Base-by-base conservation (phyloP, 2,329 filamentous ascomycete species). In the Venturia oleaginea region DNA sequence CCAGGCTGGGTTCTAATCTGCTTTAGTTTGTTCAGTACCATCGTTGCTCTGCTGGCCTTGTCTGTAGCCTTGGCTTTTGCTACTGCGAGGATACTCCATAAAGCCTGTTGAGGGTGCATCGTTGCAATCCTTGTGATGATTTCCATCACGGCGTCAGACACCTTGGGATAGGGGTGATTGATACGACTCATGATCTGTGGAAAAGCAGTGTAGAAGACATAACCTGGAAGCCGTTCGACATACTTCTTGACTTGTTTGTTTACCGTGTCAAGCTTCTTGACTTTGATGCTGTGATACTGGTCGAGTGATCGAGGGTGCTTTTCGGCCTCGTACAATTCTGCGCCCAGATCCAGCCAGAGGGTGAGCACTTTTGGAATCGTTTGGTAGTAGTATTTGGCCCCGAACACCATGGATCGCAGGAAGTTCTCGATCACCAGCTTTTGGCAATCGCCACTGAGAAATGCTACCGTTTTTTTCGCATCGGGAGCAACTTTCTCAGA, bases 181-280 rank as follows among this genome's bases (percentile, higher is more conserved):
- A 99, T 97, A 38, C 94, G 87, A n/a, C 93, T 94, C 65, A 99
- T 90, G 67, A 99, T 89, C 75, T 99, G 94, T 5, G 94, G 90
- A 51, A 99, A 80, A 6, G 93, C 86, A 1, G 88, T 89, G 72
- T 92, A 93, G 74, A 91, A 92, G 38, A 91, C 84, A 70, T 89
- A 92, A 0, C 88, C 84, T 2, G 90, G 89, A 66, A 92, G 80
- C 5, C 86, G 82, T 27, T 81, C 76, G 22, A 65, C 67, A 73
- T 96, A 92, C 75, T 93, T 95, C 73, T 86, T 85, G 67, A 97
- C 78, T 68, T 92, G 88, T 27, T 80, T 78, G 74, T 96, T 89
- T 66, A 94, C 81, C 5, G 83, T 79, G 42, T 84, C 83, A 10
- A 96, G 54, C 60, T 51, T 65, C 43, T 43, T 51, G 17, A 24